Evolutionary conservation across 2,329 filamentous ascomycete genomes (phyloP).

Genomic region (Zymoseptoria passerinii): DNA sequence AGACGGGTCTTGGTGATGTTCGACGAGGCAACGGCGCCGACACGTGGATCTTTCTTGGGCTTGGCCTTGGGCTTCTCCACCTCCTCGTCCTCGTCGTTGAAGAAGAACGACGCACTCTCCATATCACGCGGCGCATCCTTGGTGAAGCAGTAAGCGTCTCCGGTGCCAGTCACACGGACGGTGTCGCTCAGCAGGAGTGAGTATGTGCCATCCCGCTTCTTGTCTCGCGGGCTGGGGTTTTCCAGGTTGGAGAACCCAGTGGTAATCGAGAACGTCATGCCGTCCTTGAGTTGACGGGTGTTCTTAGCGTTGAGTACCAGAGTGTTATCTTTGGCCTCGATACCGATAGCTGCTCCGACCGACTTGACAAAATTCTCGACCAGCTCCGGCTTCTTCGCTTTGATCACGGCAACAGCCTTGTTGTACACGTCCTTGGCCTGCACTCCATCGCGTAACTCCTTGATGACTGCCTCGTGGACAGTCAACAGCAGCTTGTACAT

Average conservation of each 20-base stretch:
- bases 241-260: constrained; percentile 85
- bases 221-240: constrained; percentile 79
- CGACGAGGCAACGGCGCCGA: constrained; percentile 81
- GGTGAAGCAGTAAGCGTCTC: constrained; percentile 81
- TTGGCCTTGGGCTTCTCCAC: constrained; percentile 78
- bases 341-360: constrained; percentile 83
- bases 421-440: constrained; percentile 82
- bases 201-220: constrained; percentile 72
- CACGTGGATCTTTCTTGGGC: constrained; percentile 72
- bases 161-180: constrained; percentile 65
- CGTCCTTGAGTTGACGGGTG: constrained; percentile 72
- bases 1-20: constrained; percentile 93
- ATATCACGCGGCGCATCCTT: constrained; percentile 85
- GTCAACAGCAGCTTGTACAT: constrained; percentile 84
- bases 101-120: constrained; percentile 95
- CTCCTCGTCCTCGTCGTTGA: constrained; percentile 89
- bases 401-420: constrained; percentile 74
- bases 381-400: constrained; percentile 84
- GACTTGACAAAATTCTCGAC: constrained; percentile 93
- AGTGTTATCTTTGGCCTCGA: constrained; percentile 79
- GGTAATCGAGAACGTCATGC: constrained; percentile 90
- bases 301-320: constrained; percentile 85
- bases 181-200: constrained; percentile 89
- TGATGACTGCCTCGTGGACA: constrained; percentile 82
- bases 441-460: constrained; percentile 80